Evolutionary conservation across 2,329 filamentous ascomycete species (phyloP).

Genomic region (Fusarium sp.): DNA sequence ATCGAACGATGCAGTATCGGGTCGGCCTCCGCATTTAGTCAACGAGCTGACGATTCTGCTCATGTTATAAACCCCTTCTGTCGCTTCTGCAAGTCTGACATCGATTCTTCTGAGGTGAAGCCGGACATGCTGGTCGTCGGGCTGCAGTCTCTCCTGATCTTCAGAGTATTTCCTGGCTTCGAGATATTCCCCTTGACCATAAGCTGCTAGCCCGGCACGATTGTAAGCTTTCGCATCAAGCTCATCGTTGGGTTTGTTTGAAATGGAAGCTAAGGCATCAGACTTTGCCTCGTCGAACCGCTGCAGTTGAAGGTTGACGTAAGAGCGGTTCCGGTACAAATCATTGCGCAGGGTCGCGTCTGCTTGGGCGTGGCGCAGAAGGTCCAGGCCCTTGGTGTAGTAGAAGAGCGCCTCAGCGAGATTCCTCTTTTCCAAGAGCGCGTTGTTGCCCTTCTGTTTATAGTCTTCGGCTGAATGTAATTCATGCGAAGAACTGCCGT

Average conservation of each 20-base stretch:
- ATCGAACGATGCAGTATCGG: conserved; percentile 47
- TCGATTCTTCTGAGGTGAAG: conserved; percentile 36
- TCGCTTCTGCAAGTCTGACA: conserved; percentile 43
- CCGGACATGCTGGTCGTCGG: conserved; percentile 29
- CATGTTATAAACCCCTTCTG: conserved; percentile 39
- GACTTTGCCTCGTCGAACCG: conserved; percentile 48
- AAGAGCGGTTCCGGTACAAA: conserved; percentile 47
- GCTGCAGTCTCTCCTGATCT: conserved; percentile 42
- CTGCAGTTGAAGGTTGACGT: conserved; percentile 48
- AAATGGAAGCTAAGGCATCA: conserved; percentile 49
- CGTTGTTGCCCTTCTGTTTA: conserved; percentile 48
- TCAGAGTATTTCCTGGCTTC: conserved; percentile 43
- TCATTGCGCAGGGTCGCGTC: no score
- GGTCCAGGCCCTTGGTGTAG: conserved; percentile 49
- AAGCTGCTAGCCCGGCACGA: conserved; percentile 48
- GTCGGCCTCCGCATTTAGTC: conserved; percentile 44
- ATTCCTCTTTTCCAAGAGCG: conserved; percentile 38
- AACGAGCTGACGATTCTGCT: conserved; percentile 38
- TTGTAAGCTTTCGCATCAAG: conserved; percentile 50
- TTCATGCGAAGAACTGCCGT: no score
- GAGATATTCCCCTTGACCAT: conserved; percentile 42
- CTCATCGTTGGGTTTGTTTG: conserved; percentile 2
- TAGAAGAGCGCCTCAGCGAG: conserved; percentile 35
- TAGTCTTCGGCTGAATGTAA: conserved; percentile 33
- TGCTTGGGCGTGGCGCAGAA: no score